Evolutionary conservation across 192 early-diverging fungal species (phyloP).

Genomic region (Coemansia sp.): DNA sequence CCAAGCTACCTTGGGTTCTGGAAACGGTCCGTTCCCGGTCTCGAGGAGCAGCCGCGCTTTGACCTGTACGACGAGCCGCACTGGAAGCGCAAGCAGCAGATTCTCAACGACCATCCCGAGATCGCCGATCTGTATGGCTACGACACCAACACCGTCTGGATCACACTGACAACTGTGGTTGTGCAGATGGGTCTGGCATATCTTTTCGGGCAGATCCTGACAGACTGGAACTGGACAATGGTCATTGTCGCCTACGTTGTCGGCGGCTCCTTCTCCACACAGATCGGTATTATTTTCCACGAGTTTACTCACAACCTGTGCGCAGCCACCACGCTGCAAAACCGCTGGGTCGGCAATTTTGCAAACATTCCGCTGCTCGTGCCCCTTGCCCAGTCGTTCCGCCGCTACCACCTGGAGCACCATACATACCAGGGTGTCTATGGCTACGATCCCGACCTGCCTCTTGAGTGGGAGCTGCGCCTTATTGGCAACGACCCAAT

Average conservation of each 20-base stretch:
- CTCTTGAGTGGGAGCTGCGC: conserved; percentile 81
- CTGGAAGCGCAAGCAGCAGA: conserved; percentile 84
- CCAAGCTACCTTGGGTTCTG: conserved; percentile 82
- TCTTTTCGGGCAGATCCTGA: conserved; percentile 67
- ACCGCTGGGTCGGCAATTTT: conserved; percentile 79
- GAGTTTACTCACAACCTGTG: conserved; percentile 90
- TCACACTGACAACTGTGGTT: conserved; percentile 65
- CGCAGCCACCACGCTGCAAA: conserved; percentile 68
- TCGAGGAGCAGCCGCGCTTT: conserved; percentile 73
- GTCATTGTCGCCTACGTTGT: conserved; percentile 70
- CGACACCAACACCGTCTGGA: conserved; percentile 77
- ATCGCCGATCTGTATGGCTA: conserved; percentile 84
- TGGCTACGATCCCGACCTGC: conserved; percentile 92
- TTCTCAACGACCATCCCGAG: conserved; percentile 85
- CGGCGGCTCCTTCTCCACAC: conserved; percentile 80
- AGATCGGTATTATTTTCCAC: conserved; percentile 87
- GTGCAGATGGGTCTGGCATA: conserved; percentile 81
- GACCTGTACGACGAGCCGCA: conserved; percentile 96
- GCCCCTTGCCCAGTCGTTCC: conserved; percentile 78
- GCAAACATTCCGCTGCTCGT: conserved; percentile 87
- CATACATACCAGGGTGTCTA: conserved; percentile 96
- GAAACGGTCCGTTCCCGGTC: conserved; percentile 75
- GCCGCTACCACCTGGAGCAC: conserved; percentile 91
- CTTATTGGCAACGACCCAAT: conserved; percentile 70
- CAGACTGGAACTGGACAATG: conserved; percentile 67